phyloP scores from a whole-genome alignment of 371 early-diverging fungal species.

The Mortierella sp. region DNA sequence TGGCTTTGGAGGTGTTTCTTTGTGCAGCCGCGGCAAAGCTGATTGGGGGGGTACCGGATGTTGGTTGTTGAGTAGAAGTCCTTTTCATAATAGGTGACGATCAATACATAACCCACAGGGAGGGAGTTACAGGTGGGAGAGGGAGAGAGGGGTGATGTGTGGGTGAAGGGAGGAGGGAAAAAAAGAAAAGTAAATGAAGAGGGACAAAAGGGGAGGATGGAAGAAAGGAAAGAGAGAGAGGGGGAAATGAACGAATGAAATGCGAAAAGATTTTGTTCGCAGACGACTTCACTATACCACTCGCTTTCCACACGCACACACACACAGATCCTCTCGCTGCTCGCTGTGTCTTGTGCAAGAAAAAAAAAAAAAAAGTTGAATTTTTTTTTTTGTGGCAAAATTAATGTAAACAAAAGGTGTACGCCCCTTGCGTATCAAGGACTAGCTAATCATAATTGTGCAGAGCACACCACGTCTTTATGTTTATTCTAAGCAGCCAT shows the following conservation, averaged over 20 bases:
- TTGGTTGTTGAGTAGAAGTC: constrained; percentile 34
- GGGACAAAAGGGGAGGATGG: neutral
- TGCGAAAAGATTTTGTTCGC: too few species aligned
- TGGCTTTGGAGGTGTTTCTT: constrained; percentile 44
- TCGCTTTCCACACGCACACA: too few species aligned
- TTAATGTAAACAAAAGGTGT: too few species aligned
- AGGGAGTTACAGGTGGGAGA: constrained; percentile 21
- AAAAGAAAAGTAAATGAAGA: neutral
- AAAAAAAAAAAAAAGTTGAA: too few species aligned
- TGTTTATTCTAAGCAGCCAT: too few species aligned
- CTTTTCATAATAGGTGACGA: constrained; percentile 53
- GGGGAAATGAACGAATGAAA: neutral
- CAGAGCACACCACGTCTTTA: too few species aligned
- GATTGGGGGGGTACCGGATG: constrained; percentile 50
- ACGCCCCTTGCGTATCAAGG: too few species aligned
- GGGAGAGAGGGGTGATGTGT: neutral
- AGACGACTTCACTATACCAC: too few species aligned
- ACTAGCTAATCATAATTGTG: too few species aligned
- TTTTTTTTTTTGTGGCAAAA: too few species aligned
- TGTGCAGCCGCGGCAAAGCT: constrained; percentile 55
- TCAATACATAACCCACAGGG: constrained; percentile 46
- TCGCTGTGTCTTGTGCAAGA: too few species aligned
- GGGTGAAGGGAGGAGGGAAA: neutral
- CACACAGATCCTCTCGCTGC: too few species aligned
- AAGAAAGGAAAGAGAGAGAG: neutral